phyloP scores from a whole-genome alignment of 345 rosid species.

The Rhodamnia rubescens region DNA sequence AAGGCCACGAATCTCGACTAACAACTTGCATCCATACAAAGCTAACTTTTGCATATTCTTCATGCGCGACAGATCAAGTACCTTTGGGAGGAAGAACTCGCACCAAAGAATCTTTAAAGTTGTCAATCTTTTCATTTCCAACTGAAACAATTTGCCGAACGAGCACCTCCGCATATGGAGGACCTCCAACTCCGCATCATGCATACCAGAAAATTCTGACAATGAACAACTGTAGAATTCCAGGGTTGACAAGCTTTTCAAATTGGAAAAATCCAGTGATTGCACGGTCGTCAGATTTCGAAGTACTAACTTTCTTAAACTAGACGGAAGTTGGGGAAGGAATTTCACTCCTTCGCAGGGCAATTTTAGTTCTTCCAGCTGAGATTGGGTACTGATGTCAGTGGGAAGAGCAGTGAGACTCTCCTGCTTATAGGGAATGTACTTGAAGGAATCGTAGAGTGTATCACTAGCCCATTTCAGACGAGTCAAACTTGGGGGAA shows the following conservation, averaged over 20 bases:
- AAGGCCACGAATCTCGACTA: not conserved
- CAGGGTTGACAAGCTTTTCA: not conserved
- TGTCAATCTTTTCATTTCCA: not conserved
- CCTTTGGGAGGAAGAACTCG: not conserved
- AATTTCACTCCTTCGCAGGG: too few relatives aligned
- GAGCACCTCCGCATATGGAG: too few relatives aligned
- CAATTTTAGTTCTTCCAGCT: too few relatives aligned
- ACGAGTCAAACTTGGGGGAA: not conserved
- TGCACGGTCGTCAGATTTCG: accelerated
- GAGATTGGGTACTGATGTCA: too few relatives aligned
- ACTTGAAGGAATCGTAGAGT: too few relatives aligned
- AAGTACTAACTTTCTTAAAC: not conserved
- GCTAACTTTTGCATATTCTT: not conserved
- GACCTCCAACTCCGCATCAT: too few relatives aligned
- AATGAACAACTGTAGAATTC: too few relatives aligned
- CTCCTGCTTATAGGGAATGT: too few relatives aligned
- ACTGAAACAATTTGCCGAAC: not conserved
- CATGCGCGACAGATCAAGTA: not conserved
- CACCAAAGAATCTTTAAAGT: accelerated
- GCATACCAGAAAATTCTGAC: too few relatives aligned
- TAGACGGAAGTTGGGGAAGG: not conserved
- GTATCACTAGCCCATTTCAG: not conserved
- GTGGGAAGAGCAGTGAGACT: too few relatives aligned
- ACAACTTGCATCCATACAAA: too few relatives aligned
- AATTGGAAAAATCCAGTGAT: not conserved